Percentiles rank a stretch among this genome's conserved stretches.
These are phyloP conservation scores for Daldinia eschscholtzii DNA, from an alignment of 2,329 filamentous ascomycete species.

Conservation along the genomic window DNA sequence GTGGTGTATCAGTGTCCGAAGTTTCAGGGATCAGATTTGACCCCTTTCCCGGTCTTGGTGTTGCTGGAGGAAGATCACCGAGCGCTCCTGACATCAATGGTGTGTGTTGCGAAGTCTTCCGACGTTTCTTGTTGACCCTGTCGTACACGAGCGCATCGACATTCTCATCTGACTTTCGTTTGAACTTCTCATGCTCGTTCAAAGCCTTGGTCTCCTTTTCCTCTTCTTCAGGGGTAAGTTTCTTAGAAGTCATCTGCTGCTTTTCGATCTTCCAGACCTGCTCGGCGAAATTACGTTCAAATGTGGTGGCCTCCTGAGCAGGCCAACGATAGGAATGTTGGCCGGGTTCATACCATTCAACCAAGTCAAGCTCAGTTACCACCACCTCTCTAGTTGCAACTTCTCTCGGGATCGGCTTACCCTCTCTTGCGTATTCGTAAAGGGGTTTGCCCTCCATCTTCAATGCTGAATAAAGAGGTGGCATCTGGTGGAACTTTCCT, in stretches of 20 bases:
- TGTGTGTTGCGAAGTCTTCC: conserved; percentile 53
- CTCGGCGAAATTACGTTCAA: conserved; percentile 82
- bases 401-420: conserved; percentile 85
- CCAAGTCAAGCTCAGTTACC: conserved; percentile 79
- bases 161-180: conserved; percentile 69
- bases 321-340: conserved; percentile 85
- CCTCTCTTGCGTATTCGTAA: conserved; percentile 95
- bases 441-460: conserved; percentile 94
- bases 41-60: conserved; percentile 59
- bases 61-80: conserved; percentile 62
- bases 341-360: conserved; percentile 88
- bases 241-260: conserved; percentile 64
- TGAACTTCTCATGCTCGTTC: conserved; percentile 68
- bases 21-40: conserved; percentile 67
- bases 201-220: conserved; percentile 67
- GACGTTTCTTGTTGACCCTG: conserved; percentile 56
- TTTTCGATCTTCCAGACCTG: conserved; percentile 75
- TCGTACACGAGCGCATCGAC: conserved; percentile 70
- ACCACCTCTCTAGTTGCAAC: conserved; percentile 85
- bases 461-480: conserved; percentile 91
- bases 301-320: conserved; percentile 78
- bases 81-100: conserved; percentile 71
- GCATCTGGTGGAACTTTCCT: conserved; percentile 88
- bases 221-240: conserved; percentile 66
- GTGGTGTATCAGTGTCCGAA: conserved; percentile 61